phyloP scores from a whole-genome alignment of 1,284 basidiomycete species.

The Ceratobasidium theobromae region DNA sequence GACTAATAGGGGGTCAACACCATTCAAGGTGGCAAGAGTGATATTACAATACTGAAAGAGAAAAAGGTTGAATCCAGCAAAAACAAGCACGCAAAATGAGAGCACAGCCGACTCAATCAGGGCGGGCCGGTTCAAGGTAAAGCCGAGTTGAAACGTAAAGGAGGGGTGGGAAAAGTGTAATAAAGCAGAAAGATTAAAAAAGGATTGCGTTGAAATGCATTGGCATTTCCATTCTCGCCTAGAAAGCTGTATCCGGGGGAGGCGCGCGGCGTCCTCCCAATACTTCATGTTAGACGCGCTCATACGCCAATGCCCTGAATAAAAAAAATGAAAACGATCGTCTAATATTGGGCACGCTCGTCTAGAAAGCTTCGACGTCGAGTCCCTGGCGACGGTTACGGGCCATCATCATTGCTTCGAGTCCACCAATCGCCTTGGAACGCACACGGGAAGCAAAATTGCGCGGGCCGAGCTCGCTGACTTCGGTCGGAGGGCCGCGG shows the following conservation, averaged over 20 bases:
- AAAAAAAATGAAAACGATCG: constrained; percentile 5
- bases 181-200: constrained; percentile 12
- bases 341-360: background rate
- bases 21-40: background rate
- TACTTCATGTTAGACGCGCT: constrained; percentile 26
- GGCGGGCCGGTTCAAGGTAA: background rate
- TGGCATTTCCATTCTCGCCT: constrained; percentile 11
- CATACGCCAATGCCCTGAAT: constrained; percentile 10
- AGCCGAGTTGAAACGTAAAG: constrained; percentile 3
- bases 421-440: constrained; percentile 75
- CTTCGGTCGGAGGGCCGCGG: constrained; percentile 79
- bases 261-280: constrained; percentile 29
- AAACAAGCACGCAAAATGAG: constrained; percentile 5
- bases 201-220: constrained; percentile 28
- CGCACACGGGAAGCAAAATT: constrained; percentile 84
- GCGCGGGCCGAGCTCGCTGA: constrained; percentile 82
- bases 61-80: constrained; percentile 11
- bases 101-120: background rate
- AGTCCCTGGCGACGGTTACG: constrained; percentile 63
- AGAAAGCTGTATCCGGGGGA: constrained; percentile 26
- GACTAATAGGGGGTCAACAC: background rate
- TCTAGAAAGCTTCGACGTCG: constrained; percentile 58
- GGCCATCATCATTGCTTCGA: constrained; percentile 70
- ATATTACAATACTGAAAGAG: constrained; percentile 19
- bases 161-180: background rate